Base-by-base conservation (phyloP, 1,284 basidiomycete species). In the Austroboletus niveus region DNA sequence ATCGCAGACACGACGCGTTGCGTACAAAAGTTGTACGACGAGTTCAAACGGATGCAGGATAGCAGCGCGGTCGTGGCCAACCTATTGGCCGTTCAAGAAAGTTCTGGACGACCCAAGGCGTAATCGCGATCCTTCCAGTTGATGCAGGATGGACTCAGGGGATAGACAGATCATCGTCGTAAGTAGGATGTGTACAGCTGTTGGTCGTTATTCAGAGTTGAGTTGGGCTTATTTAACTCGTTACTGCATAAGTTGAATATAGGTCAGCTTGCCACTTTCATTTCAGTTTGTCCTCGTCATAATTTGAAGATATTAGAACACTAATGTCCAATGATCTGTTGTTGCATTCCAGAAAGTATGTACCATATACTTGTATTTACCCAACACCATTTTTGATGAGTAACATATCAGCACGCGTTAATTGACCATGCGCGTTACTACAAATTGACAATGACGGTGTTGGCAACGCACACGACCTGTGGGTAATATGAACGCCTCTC, bases 41-140 rank as follows among this genome's bases (percentile, higher is more conserved):
- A 65, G 36, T 66, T 73, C 12, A 71, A 72, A 47, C 66, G 71
- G 36, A 65, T 71, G 49, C 76, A 79, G 55, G 76, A 77, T 48
- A 73, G 72, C 45, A 73, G 73, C 6, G 62, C 63, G 9, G 70
- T 74, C 30, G 76, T 73, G 5, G 70, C 66, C 35, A 75, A 72
- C 51, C 56, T 68, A 20, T 48, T 69, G 38, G 40, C 49, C 24
- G 48, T 47, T 1, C 45, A 51, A 9, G 65, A 65, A 17, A 45
- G 24, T n/a, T 1, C 47, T 22, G 51, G 55, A 34, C 57, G 62
- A 42, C 47, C 53, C 31, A 68, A 48, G 46, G 39, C 29, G 14
- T 67, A 46, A 34, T 36, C n/a, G n/a, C 7, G n/a, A 36, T 36
- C 35, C 4, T 10, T 36, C n/a, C 15, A 36, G 35, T 8, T n/a